Percentiles rank a stretch among this genome's conserved stretches.
Evolutionary conservation across 257 asterid genomes (phyloP).

Genomic region (Verbascum thapsus): DNA sequence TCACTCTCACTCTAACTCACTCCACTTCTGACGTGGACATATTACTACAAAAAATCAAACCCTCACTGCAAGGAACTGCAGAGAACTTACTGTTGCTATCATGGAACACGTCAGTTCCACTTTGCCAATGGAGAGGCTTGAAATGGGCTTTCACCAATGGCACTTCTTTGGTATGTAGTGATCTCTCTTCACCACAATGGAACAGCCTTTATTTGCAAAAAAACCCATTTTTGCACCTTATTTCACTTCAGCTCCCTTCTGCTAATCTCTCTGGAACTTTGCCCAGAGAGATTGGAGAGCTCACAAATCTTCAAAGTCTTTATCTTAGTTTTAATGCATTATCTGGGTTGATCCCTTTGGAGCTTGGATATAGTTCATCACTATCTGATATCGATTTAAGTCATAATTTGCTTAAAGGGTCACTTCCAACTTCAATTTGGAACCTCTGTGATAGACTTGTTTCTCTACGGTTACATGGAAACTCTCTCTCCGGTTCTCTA

Average conservation of each 20-base stretch:
- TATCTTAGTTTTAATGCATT: slow-evolving; percentile 73
- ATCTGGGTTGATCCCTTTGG: slow-evolving; percentile 77
- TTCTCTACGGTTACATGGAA: slow-evolving; percentile 74
- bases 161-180: slow-evolving; percentile 50
- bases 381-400: slow-evolving; percentile 81
- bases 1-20: slow-evolving; percentile 36
- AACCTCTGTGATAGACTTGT: slow-evolving; percentile 77
- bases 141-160: slow-evolving; percentile 78
- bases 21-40: slow-evolving; percentile 71
- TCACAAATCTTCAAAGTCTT: slow-evolving; percentile 61
- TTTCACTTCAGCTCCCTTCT: slow-evolving; percentile 82
- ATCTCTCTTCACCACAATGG: slow-evolving; percentile 88
- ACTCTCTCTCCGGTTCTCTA: slow-evolving; percentile 69
- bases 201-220: slow-evolving; percentile 41
- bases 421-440: slow-evolving; percentile 87
- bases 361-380: slow-evolving; percentile 86
- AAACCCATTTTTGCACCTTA: slow-evolving; percentile 64
- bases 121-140: slow-evolving; percentile 93
- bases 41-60: slow-evolving; percentile 68
- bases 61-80: slow-evolving; percentile 65
- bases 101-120: slow-evolving; percentile 79
- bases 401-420: slow-evolving; percentile 65
- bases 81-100: slow-evolving; percentile 72
- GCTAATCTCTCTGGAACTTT: slow-evolving; percentile 87
- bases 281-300: slow-evolving; percentile 83